These are phyloP conservation scores for Favolaschia claudopus DNA, from an alignment of 768 basidiomycete genomes.

Conservation along the genomic window DNA sequence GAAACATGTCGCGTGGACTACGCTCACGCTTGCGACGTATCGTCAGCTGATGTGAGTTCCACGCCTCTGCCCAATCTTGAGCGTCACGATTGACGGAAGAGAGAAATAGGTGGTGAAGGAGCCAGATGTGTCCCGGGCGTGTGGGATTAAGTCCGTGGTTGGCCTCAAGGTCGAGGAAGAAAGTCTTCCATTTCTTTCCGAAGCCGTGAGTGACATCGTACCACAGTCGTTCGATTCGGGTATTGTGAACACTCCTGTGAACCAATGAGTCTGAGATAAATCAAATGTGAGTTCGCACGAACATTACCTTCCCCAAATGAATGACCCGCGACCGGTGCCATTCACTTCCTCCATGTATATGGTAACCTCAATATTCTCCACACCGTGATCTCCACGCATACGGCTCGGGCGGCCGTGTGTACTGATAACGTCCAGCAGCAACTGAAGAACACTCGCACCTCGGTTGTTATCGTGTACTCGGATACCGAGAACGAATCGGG, in stretches of 20 bases:
- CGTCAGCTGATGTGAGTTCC: constrained; percentile 35
- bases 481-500: no score
- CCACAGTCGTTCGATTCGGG: constrained; percentile 36
- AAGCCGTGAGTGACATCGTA: constrained; percentile 35
- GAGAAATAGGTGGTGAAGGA: constrained; percentile 39
- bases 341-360: background rate
- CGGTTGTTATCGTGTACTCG: no score
- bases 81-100: constrained; percentile 30
- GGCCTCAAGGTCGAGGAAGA: constrained; percentile 37
- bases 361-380: background rate
- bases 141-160: constrained; percentile 27
- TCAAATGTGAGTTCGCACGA: background rate
- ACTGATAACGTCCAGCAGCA: no score
- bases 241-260: constrained; percentile 25
- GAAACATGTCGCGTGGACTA: constrained; percentile 26
- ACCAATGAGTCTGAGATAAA: background rate
- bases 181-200: constrained; percentile 38
- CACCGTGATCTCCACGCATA: constrained; percentile 18
- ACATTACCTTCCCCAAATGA: constrained; percentile 4
- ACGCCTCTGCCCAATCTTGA: constrained; percentile 32
- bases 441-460: no score
- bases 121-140: constrained; percentile 34
- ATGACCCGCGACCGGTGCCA: background rate
- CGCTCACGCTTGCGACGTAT: constrained; percentile 13
- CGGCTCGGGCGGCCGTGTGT: constrained; percentile 44